A percentile compares a stretch with the other conserved stretches of the same genome.
Evolutionary conservation across 345 rosid species (phyloP).

Genomic region (Acer saccharum): DNA sequence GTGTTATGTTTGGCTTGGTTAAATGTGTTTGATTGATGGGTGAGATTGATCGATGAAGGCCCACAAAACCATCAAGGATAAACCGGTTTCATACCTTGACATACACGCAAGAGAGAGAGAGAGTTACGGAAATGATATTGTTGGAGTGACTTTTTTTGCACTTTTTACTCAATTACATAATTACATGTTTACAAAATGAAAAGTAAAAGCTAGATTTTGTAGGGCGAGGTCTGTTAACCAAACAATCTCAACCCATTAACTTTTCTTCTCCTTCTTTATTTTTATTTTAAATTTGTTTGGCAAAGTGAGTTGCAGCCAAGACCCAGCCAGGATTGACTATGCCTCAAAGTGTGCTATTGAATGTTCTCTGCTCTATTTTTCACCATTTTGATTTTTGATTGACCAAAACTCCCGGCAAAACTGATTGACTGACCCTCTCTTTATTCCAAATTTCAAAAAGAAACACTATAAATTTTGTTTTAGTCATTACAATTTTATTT

Average conservation of each 20-base stretch:
- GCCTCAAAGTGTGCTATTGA: slow-evolving; percentile 18
- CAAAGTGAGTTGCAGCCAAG: slow-evolving; percentile 19
- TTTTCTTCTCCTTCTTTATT: not conserved
- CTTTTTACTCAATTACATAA: slow-evolving; percentile 24
- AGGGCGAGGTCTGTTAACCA: slow-evolving; percentile 28
- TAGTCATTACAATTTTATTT: not conserved
- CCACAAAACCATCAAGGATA: slow-evolving; percentile 26
- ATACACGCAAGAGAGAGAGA: slow-evolving; percentile 20
- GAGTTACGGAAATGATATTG: not conserved
- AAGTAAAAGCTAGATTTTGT: slow-evolving; percentile 36
- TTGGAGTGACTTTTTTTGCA: not conserved
- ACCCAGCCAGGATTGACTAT: slow-evolving; percentile 7
- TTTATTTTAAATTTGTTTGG: slow-evolving; percentile 6
- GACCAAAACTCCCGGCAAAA: slow-evolving; percentile 23
- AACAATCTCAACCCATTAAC: slow-evolving; percentile 10
- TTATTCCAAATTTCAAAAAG: not conserved
- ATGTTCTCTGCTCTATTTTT: slow-evolving; percentile 7
- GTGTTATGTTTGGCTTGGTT: slow-evolving; percentile 2
- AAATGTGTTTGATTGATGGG: slow-evolving; percentile 8
- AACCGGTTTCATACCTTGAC: slow-evolving; percentile 20
- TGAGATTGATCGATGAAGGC: slow-evolving; percentile 9
- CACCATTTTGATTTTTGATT: slow-evolving; percentile 15
- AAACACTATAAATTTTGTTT: not conserved
- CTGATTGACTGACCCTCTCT: not conserved
- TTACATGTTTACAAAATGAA: slow-evolving; percentile 15